These are phyloP conservation scores for Xylariaceae sp. DNA, from an alignment of 2,329 filamentous ascomycete species.

Conservation along the genomic window DNA sequence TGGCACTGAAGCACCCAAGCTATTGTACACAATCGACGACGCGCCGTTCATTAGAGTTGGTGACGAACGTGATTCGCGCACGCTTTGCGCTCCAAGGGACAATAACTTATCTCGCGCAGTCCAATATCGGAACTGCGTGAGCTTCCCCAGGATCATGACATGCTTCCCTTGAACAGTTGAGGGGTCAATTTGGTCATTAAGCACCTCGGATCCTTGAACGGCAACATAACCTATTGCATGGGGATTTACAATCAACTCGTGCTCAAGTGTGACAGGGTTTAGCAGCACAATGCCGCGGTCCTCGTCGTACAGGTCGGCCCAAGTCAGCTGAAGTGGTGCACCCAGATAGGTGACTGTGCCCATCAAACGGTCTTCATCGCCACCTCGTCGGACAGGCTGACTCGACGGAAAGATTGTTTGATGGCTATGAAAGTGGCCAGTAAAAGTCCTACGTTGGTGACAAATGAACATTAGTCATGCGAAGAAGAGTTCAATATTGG, in stretches of 20 bases:
- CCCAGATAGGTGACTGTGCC: slow-evolving; percentile 32
- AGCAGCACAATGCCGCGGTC: slow-evolving; percentile 28
- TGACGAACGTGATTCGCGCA: slow-evolving; percentile 26
- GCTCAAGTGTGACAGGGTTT: slow-evolving; percentile 28
- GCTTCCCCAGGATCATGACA: slow-evolving; percentile 30
- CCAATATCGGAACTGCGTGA: slow-evolving; percentile 24
- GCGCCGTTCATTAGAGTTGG: slow-evolving; percentile 6
- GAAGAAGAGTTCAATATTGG: background rate
- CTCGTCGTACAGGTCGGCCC: slow-evolving; percentile 30
- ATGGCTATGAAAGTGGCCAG: slow-evolving; percentile 32
- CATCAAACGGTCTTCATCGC: slow-evolving; percentile 8
- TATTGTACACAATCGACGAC: background rate
- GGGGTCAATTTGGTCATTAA: slow-evolving; percentile 17
- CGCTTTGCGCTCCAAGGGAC: slow-evolving; percentile 26
- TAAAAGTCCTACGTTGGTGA: slow-evolving; percentile 25
- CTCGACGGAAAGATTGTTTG: slow-evolving; percentile 28
- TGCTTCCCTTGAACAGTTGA: slow-evolving; percentile 24
- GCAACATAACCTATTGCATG: slow-evolving; percentile 26
- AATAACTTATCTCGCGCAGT: slow-evolving; percentile 27
- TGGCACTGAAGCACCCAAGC: slow-evolving; percentile 21
- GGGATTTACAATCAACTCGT: slow-evolving; percentile 27
- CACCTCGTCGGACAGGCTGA: background rate
- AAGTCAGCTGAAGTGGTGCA: slow-evolving; percentile 31
- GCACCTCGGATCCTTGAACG: slow-evolving; percentile 20
- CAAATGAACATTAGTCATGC: slow-evolving; percentile 3